phyloP scores from a whole-genome alignment of 202 grass and related monocot species.

The Zoysia matrella region DNA sequence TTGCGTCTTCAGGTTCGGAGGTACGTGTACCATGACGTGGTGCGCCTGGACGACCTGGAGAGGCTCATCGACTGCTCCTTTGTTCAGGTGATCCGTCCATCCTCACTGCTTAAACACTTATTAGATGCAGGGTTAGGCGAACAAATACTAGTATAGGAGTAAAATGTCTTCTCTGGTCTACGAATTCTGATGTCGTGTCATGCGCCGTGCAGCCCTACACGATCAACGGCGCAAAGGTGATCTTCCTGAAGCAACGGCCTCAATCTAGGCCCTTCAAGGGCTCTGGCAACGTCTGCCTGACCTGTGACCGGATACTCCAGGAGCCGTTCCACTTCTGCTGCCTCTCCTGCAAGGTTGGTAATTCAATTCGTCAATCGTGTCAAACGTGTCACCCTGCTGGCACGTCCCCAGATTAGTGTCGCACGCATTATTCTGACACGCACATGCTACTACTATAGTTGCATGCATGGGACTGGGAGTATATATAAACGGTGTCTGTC shows the following conservation, averaged over 20 bases:
- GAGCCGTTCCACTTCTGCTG: slow-evolving; percentile 99
- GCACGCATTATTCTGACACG: not conserved
- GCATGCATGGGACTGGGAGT: too few species aligned
- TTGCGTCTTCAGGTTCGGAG: slow-evolving; percentile 59
- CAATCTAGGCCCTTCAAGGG: too few species aligned
- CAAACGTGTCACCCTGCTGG: not conserved
- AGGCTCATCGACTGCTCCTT: slow-evolving; percentile 98
- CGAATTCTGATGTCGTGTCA: not conserved
- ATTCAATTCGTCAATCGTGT: not conserved
- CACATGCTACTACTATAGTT: not conserved
- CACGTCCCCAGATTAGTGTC: not conserved
- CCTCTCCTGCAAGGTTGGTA: slow-evolving; percentile 92
- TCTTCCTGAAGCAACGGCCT: too few species aligned
- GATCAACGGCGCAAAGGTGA: too few species aligned
- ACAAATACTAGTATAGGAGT: too few species aligned
- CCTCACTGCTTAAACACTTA: not conserved
- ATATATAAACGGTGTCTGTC: too few species aligned
- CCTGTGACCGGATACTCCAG: slow-evolving; percentile 96
- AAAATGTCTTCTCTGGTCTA: too few species aligned
- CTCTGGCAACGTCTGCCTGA: too few species aligned
- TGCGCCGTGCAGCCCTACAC: slow-evolving; percentile 77
- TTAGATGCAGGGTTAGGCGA: too few species aligned
- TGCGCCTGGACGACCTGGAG: slow-evolving; percentile 90
- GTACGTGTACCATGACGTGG: slow-evolving; percentile 99
- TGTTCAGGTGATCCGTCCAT: slow-evolving; percentile 66